phyloP scores from a whole-genome alignment of 495 filamentous ascomycete genomes.

The Penicillium desertorum region DNA sequence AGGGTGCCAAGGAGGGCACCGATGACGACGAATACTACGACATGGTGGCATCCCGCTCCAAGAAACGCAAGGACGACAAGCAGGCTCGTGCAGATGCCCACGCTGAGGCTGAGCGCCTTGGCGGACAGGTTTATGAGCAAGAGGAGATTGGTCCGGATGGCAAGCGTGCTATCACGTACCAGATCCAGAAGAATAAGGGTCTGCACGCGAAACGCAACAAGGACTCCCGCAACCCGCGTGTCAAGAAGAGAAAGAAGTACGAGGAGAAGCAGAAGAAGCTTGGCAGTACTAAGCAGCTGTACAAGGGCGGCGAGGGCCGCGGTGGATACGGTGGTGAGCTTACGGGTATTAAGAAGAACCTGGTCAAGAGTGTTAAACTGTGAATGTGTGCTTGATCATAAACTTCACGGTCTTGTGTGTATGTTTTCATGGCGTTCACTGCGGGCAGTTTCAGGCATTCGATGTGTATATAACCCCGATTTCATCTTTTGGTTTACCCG shows the following conservation, averaged over 20 bases:
- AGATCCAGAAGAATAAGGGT: slow-evolving; percentile 97
- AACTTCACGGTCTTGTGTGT: slow-evolving; percentile 25
- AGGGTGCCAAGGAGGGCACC: slow-evolving; percentile 31
- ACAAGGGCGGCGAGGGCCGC: slow-evolving; percentile 81
- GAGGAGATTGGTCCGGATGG: slow-evolving; percentile 68
- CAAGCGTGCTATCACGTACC: slow-evolving; percentile 85
- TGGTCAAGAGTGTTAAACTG: slow-evolving; percentile 93
- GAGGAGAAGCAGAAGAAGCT: slow-evolving; percentile 95
- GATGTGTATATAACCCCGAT: slow-evolving; percentile 29
- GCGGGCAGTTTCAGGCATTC: slow-evolving; percentile 33
- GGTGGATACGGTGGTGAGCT: slow-evolving; percentile 90
- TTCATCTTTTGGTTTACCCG: slow-evolving; percentile 11
- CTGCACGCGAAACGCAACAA: slow-evolving; percentile 86
- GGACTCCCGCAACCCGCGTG: slow-evolving; percentile 87
- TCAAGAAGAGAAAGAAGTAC: slow-evolving; percentile 96
- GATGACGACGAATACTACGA: slow-evolving; percentile 86
- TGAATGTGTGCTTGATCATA: slow-evolving; percentile 33
- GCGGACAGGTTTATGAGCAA: slow-evolving; percentile 55
- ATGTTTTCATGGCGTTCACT: slow-evolving; percentile 35
- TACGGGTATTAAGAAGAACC: slow-evolving; percentile 90
- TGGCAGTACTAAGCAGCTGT: slow-evolving; percentile 74
- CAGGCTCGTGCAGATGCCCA: slow-evolving; percentile 58
- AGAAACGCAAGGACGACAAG: slow-evolving; percentile 72
- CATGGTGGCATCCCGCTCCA: slow-evolving; percentile 68
- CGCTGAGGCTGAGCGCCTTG: slow-evolving; percentile 52